Conservation (phyloP, 352 stramenopile genomes). For the Aphanomyces euteiches region DNA sequence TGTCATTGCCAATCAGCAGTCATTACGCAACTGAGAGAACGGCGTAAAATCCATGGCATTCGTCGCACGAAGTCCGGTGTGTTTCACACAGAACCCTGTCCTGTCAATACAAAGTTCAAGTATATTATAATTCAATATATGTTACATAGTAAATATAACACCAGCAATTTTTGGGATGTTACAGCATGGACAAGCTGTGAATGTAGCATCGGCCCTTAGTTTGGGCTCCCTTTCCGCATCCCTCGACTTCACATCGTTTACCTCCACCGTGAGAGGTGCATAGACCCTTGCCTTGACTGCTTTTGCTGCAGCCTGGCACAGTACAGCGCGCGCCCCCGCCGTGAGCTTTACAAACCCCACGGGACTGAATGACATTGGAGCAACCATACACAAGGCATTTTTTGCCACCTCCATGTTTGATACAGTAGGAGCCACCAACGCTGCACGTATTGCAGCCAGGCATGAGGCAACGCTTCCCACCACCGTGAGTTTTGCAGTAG, state of each 20-base stretch:
- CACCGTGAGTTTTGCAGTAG: slow-evolving; percentile 76
- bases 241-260: slow-evolving; percentile 73
- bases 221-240: slow-evolving; percentile 82
- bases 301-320: slow-evolving; percentile 79
- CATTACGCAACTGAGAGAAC: too few species aligned
- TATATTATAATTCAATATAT: neutral
- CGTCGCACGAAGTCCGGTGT: too few species aligned
- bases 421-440: slow-evolving; percentile 75
- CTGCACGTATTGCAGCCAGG: slow-evolving; percentile 66
- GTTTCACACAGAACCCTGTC: too few species aligned
- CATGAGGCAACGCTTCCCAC: slow-evolving; percentile 65
- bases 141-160: neutral
- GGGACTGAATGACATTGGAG: slow-evolving; percentile 80
- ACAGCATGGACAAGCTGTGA: slow-evolving; percentile 38
- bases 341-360: slow-evolving; percentile 75
- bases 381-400: slow-evolving; percentile 69
- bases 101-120: too few species aligned
- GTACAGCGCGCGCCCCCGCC: slow-evolving; percentile 74
- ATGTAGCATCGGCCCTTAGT: slow-evolving; percentile 77
- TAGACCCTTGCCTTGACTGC: slow-evolving; percentile 74
- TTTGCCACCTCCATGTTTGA: slow-evolving; percentile 79
- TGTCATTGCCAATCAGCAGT: too few species aligned
- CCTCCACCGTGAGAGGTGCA: slow-evolving; percentile 82
- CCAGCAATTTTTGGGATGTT: neutral
- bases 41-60: too few species aligned